These are phyloP conservation scores for Naganishia vaughanmartiniae DNA, from an alignment of 768 basidiomycete genomes.

Conservation along the genomic window DNA sequence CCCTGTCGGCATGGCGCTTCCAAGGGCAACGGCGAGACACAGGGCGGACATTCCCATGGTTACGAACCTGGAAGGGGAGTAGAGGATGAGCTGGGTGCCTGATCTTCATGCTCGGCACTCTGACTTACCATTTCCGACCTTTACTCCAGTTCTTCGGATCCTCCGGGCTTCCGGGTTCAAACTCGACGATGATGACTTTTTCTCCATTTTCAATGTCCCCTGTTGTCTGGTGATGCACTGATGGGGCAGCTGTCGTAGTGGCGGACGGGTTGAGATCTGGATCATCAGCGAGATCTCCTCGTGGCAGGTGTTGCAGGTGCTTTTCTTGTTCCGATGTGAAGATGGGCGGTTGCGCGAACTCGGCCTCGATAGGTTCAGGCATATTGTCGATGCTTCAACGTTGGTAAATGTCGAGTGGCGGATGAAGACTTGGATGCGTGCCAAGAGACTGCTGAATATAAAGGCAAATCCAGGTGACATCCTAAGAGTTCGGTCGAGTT, in stretches of 20 bases:
- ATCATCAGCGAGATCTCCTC: constrained; percentile 27
- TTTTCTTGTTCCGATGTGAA: constrained; percentile 35
- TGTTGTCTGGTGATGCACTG: not conserved
- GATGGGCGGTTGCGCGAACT: constrained; percentile 37
- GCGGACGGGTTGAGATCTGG: constrained; percentile 25
- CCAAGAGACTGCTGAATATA: not conserved
- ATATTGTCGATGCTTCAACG: constrained; percentile 17
- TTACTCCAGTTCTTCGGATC: constrained; percentile 39
- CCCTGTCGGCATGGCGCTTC: constrained; percentile 42
- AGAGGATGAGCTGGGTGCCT: not conserved
- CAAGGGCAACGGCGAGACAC: constrained; percentile 46
- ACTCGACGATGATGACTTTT: constrained; percentile 39
- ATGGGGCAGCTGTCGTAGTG: constrained; percentile 5
- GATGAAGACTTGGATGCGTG: not conserved
- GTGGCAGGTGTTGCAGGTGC: not conserved
- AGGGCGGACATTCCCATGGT: constrained; percentile 33
- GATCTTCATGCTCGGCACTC: not conserved
- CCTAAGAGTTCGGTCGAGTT: not conserved
- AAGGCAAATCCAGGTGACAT: not conserved
- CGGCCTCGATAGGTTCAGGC: constrained; percentile 40
- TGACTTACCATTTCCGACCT: constrained; percentile 38
- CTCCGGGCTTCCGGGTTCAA: constrained; percentile 32
- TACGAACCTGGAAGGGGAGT: constrained; percentile 10
- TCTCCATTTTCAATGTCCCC: constrained; percentile 27
- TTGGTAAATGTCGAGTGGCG: not conserved